These are phyloP conservation scores for Puccinia novopanici DNA, from an alignment of 1,284 basidiomycete species.

Conservation along the genomic window DNA sequence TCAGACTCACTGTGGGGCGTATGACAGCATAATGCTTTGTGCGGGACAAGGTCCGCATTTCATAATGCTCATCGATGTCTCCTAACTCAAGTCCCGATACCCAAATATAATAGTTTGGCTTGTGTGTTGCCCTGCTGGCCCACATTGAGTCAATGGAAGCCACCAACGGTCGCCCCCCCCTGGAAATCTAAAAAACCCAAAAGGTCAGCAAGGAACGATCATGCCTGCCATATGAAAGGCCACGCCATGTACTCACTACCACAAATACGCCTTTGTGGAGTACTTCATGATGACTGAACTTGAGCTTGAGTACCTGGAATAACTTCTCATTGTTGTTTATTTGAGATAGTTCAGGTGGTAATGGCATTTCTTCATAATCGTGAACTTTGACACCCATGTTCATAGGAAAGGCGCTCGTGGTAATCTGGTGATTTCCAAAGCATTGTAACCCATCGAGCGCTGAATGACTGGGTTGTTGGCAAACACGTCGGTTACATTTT, in stretches of 20 bases:
- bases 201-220: neutral
- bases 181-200: neutral
- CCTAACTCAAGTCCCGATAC: neutral
- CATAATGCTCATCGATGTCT: neutral
- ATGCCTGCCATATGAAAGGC: no score
- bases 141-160: neutral
- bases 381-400: neutral
- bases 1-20: neutral
- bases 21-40: neutral
- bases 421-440: no score
- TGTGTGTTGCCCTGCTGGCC: neutral
- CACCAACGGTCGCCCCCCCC: neutral
- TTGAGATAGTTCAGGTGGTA: neutral
- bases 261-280: no score
- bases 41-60: neutral
- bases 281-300: no score
- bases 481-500: no score
- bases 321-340: neutral
- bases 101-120: neutral
- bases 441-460: no score
- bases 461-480: no score
- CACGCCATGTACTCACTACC: no score
- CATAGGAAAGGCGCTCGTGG: neutral
- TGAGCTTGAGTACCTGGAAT: no score
- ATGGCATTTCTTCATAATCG: neutral